These are phyloP conservation scores for Trichosanthes cucumerina DNA, from an alignment of 306 rosid genomes.

Conservation along the genomic window DNA sequence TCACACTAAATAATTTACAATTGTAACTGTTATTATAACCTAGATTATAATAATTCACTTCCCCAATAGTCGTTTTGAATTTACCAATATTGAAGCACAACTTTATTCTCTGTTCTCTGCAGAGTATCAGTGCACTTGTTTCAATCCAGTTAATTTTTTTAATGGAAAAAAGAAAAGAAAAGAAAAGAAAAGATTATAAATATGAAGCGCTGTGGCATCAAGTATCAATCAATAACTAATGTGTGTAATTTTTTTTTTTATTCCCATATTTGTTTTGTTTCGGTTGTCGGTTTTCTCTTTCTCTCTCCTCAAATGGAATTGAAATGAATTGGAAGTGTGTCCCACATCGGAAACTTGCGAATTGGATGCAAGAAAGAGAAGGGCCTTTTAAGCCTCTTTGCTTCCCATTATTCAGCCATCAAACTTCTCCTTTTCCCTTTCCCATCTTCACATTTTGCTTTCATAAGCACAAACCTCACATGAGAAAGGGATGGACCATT, in stretches of 20 bases:
- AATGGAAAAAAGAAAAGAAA: too few relatives aligned
- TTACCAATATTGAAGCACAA: neutral
- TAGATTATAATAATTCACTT: too few relatives aligned
- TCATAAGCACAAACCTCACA: slow-evolving; percentile 1
- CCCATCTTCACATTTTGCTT: neutral
- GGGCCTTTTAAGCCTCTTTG: neutral
- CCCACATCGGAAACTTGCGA: neutral
- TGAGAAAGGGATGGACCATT: slow-evolving; percentile 13
- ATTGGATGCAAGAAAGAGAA: neutral
- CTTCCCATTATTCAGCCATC: slow-evolving; percentile 9
- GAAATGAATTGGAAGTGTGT: neutral
- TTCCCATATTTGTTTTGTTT: neutral
- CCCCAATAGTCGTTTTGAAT: too few relatives aligned
- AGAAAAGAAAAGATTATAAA: too few relatives aligned
- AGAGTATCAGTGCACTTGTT: neutral
- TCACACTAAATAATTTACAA: too few relatives aligned
- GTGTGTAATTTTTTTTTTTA: neutral
- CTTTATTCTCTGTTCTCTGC: neutral
- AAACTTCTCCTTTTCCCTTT: neutral
- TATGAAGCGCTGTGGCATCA: neutral
- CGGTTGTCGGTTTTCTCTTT: neutral
- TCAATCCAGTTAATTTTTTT: too few relatives aligned
- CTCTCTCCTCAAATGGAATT: neutral
- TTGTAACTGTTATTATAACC: too few relatives aligned
- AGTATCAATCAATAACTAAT: neutral